phyloP scores from a whole-genome alignment of 2,329 filamentous ascomycete genomes.

The Clarireedia homoeocarpa region DNA sequence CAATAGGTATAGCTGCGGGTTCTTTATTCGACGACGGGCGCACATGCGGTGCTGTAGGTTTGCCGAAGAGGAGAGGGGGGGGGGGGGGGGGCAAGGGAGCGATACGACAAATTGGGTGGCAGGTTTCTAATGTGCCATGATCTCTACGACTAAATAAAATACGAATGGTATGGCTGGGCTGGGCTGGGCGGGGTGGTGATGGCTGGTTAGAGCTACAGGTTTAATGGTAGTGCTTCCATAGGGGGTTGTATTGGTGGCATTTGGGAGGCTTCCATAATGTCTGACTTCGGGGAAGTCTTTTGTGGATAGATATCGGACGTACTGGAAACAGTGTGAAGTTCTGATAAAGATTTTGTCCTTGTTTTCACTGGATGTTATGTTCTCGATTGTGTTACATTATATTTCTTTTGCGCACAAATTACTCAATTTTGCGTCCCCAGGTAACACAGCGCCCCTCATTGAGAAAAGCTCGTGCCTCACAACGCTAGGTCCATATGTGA shows the following conservation, averaged over 20 bases:
- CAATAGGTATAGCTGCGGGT: conserved; percentile 12
- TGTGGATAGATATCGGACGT: conserved; percentile 7
- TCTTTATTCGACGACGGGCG: background rate
- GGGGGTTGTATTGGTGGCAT: conserved; percentile 8
- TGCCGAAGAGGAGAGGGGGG: background rate
- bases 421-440: background rate
- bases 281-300: conserved; percentile 13
- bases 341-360: conserved; percentile 1
- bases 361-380: background rate
- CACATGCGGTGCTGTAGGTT: background rate
- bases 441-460: no score
- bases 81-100: background rate
- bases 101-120: conserved; percentile 5
- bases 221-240: conserved; percentile 10
- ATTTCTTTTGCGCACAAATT: background rate
- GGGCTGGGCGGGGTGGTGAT: background rate
- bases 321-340: background rate
- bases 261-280: conserved; percentile 14
- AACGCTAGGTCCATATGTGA: no score
- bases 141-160: conserved; percentile 8
- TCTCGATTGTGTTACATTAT: no score
- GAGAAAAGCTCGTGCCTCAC: no score
- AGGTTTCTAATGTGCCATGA: conserved; percentile 9
- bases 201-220: background rate
- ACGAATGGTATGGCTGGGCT: conserved; percentile 7